phyloP scores from a whole-genome alignment of 2,329 filamentous ascomycete genomes.

The Aspergillus fumigatiaffinis region DNA sequence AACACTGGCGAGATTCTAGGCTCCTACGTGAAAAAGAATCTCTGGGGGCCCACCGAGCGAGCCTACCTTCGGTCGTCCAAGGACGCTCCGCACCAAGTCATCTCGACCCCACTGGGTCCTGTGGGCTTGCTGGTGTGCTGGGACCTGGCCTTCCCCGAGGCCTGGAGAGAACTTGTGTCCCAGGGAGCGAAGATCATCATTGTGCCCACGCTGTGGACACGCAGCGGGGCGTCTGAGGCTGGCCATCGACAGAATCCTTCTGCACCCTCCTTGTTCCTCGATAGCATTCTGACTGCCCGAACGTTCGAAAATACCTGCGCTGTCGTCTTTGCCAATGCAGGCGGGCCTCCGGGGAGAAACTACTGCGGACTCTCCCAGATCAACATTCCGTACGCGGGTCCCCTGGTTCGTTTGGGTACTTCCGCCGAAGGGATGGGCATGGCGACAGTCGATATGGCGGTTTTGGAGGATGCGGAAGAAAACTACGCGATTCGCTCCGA shows the following conservation, averaged over 20 bases:
- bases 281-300: slow-evolving; percentile 47
- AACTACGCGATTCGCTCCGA: slow-evolving; percentile 41
- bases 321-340: slow-evolving; percentile 54
- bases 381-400: slow-evolving; percentile 49
- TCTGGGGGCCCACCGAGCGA: slow-evolving; percentile 3
- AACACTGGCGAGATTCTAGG: slow-evolving; percentile 48
- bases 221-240: slow-evolving; percentile 43
- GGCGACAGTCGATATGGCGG: slow-evolving; percentile 47
- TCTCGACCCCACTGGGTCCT: slow-evolving; percentile 48
- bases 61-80: background rate
- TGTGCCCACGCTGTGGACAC: slow-evolving; percentile 51
- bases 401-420: slow-evolving; percentile 46
- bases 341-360: slow-evolving; percentile 47
- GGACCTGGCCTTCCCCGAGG: slow-evolving; percentile 56
- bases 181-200: slow-evolving; percentile 53
- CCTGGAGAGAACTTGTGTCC: slow-evolving; percentile 51
- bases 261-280: slow-evolving; percentile 49
- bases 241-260: slow-evolving; percentile 47
- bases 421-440: slow-evolving; percentile 52
- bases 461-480: slow-evolving; percentile 36
- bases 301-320: slow-evolving; percentile 57
- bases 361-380: slow-evolving; percentile 53
- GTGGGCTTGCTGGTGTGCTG: slow-evolving; percentile 55
- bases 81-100: background rate
- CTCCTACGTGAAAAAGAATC: slow-evolving; percentile 48